Base-by-base conservation (phyloP, 2,329 filamentous ascomycete genomes). In the Metarhizium sp. region DNA sequence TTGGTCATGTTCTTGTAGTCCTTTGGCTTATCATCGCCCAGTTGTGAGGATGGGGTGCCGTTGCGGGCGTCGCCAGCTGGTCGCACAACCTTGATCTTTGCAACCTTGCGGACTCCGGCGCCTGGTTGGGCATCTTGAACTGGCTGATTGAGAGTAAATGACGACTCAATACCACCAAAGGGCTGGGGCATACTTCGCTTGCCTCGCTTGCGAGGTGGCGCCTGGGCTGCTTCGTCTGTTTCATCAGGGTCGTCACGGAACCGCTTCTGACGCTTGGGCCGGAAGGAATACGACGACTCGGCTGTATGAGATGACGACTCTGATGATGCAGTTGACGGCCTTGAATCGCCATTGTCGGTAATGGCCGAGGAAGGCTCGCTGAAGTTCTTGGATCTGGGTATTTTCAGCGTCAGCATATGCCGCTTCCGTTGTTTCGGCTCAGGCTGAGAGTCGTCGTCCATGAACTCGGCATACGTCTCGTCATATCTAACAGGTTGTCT, bases 1-100 rank as follows among this genome's bases (percentile, higher is more conserved):
- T 84, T 84, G 50, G 79, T 83, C 80, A 84, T 83, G 47, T 77
- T 73, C 40, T 77, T 76, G 62, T 84, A 84, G 53, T 82, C 78
- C 69, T 83, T 82, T 50, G 61, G 64, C 18, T 65, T 62, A 56
- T 77, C 73, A 30, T 75, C 73, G 14, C 63, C 56, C 29, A 60
- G 54, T 18, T 55, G 51, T 16, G 60, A 66, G 56, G 61, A 57
- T 2, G 67, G 65, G 7, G 65, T 69, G 34, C 63, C 67, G 54
- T 68, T 67, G 56, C 69, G 67, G 53, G 58, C 61, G 14, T 60
- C 61, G 10, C 53, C 56, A 6, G 55, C 55, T 50, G 65, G 67
- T 18, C 68, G 65, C 16, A 73, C 67, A 38, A 73, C 65, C 63
- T 72, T 69, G 63, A 74, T 69, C 64, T 72, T 73, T 30, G 68